Evolutionary conservation across 768 basidiomycete species (phyloP).

Genomic region (Suillus occidentalis): DNA sequence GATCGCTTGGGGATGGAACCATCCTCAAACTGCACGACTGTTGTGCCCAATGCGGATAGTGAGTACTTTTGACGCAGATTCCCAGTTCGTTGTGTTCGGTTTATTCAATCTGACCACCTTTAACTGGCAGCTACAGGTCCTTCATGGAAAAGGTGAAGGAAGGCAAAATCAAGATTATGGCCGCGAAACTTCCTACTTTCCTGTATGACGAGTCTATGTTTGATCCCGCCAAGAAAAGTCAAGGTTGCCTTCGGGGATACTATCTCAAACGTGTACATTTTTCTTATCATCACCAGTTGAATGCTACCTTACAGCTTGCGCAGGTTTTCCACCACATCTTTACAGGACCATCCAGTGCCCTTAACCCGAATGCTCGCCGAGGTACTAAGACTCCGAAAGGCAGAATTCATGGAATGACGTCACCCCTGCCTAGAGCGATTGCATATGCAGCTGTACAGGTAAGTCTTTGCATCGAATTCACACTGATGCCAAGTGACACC

Average conservation of each 20-base stretch:
- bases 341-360: too few species aligned
- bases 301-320: too few species aligned
- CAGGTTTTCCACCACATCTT: too few species aligned
- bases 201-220: constrained; percentile 1
- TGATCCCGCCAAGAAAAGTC: constrained; percentile 1
- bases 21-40: constrained; percentile 1
- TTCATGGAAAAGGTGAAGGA: constrained; percentile 3
- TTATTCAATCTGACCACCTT: too few species aligned
- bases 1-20: not conserved
- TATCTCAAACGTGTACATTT: not conserved
- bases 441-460: constrained; percentile 8
- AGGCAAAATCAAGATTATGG: not conserved
- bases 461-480: not conserved
- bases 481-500: not conserved
- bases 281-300: too few species aligned
- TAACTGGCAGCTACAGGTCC: not conserved
- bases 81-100: not conserved
- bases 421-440: not conserved
- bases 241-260: not conserved
- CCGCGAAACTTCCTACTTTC: constrained; percentile 1
- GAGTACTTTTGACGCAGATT: constrained; percentile 1
- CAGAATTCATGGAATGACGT: not conserved
- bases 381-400: constrained; percentile 1
- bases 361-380: not conserved
- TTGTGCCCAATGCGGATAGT: constrained; percentile 1